A percentile compares a stretch with the other conserved stretches of the same genome.
These are phyloP conservation scores for Perkinsus olseni DNA, from an alignment of 169 alveolate genomes.

Conservation along the genomic window DNA sequence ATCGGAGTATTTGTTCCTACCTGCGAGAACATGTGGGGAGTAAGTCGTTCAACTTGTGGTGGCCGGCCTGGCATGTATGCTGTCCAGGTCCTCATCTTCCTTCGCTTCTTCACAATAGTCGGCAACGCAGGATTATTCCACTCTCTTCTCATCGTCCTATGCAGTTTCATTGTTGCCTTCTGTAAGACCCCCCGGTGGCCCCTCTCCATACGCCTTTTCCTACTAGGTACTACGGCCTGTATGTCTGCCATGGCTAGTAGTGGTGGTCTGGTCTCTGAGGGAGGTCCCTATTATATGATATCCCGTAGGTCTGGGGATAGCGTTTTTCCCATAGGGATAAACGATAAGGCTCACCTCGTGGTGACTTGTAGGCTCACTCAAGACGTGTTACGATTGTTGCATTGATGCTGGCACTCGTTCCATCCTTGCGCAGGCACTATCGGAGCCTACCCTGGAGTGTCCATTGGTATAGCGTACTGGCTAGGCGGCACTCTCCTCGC, in stretches of 20 bases:
- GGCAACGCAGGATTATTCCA: conserved; percentile 18
- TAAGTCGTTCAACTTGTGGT: background rate
- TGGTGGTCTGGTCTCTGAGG: conserved; percentile 27
- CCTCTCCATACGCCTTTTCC: background rate
- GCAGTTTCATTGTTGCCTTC: conserved; percentile 29
- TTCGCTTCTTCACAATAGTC: conserved; percentile 35
- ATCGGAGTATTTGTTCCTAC: conserved; percentile 37
- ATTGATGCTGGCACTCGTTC: too few relatives aligned
- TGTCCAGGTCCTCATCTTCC: conserved; percentile 15
- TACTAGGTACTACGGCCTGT: background rate
- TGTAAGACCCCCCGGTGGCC: conserved; percentile 2
- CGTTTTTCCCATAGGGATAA: too few relatives aligned
- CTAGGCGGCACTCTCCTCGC: conserved; percentile 25
- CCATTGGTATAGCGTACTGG: conserved; percentile 33
- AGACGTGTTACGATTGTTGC: too few relatives aligned
- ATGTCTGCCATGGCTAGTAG: conserved; percentile 33
- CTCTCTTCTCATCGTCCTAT: background rate
- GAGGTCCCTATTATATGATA: conserved; percentile 38
- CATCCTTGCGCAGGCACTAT: background rate
- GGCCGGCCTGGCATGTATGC: background rate
- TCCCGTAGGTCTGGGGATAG: conserved; percentile 22
- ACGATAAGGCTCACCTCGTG: too few relatives aligned
- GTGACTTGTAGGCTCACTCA: too few relatives aligned
- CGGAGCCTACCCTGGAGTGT: conserved; percentile 14
- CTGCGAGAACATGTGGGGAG: conserved; percentile 41